Percentiles rank a stretch among this genome's conserved stretches.
These are phyloP conservation scores for Fusarium praegraminearum DNA, from an alignment of 2,329 filamentous ascomycete species.

Conservation along the genomic window DNA sequence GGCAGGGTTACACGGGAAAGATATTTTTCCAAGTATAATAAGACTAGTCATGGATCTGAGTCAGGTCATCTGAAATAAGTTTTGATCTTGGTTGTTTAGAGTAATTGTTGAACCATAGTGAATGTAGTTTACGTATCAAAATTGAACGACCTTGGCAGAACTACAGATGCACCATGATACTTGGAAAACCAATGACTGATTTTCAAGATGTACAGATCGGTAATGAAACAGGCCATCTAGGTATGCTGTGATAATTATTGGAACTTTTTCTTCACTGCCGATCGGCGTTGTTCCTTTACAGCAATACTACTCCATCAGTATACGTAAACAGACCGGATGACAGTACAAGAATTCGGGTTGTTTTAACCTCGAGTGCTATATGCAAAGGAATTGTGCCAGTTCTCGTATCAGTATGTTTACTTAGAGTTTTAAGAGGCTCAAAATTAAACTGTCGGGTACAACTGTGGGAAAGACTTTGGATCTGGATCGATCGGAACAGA, in stretches of 20 bases:
- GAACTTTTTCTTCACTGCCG: background rate
- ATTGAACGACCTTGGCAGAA: constrained; percentile 2
- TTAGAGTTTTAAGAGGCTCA: constrained; percentile 4
- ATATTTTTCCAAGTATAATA: background rate
- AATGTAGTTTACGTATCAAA: background rate
- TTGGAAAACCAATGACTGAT: background rate
- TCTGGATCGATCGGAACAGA: constrained; percentile 23
- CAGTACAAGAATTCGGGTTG: background rate
- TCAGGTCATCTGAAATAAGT: background rate
- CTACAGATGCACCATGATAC: background rate
- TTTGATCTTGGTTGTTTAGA: background rate
- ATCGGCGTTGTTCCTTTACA: background rate
- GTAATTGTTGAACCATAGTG: background rate
- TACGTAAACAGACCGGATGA: background rate
- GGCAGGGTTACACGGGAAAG: background rate
- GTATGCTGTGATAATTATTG: background rate
- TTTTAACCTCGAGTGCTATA: background rate
- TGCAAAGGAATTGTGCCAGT: background rate
- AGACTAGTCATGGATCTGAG: background rate
- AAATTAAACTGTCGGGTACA: background rate
- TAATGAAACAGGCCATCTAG: background rate
- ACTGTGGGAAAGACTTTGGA: background rate
- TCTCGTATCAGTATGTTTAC: background rate
- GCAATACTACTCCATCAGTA: background rate
- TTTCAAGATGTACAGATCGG: background rate